Evolutionary conservation across 106 monocot species (phyloP), one percentile per base, ranked within the genome.

Genomic region (Xerophyta viscosa): DNA sequence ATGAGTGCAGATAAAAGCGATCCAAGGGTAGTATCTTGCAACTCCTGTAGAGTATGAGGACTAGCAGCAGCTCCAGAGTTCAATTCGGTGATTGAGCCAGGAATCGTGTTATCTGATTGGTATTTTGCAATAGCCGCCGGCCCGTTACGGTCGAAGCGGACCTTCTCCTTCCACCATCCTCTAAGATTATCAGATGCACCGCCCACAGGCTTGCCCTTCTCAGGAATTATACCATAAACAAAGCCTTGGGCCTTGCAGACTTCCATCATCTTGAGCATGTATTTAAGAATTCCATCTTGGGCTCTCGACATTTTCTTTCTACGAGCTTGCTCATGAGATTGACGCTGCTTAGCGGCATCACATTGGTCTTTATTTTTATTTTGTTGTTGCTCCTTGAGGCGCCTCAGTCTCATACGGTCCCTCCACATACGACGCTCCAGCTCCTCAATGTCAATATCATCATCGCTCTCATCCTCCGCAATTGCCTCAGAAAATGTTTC

Each of bases 241-340:
- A 76, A 76, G 1, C 76, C 76, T 48, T 69, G 57, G 11, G 76
- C 76, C 29, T 69, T 69, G 58, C 75, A 68, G 0, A 53, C 58
- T 37, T 75, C 75, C 68, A 75, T 69, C 56, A 63, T 63, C 58
- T 75, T 75, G n/a, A 75, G 55, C 75, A 75, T 64, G 68, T 68
- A 56, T 17, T 53, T 57, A 7, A 75, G 75, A n/a, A 75, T 63
- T 28, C 58, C 68, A 46, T 75, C 75, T 36, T 75, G 75, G 4
- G 68, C 68, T 8, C 63, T 44, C 4, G 69, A 64, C 64, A 76
- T 69, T 24, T 69, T 76, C 37, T 75, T 75, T 24, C 68, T 68
- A 20, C 63, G 39, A 0, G 63, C 50, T 20, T 42, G 57, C 29
- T 68, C 75, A 30, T 69, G 65, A 10, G 64, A 50, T 25, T 65